phyloP scores from a whole-genome alignment of 2,329 filamentous ascomycete genomes.

The Cercospora janseana region DNA sequence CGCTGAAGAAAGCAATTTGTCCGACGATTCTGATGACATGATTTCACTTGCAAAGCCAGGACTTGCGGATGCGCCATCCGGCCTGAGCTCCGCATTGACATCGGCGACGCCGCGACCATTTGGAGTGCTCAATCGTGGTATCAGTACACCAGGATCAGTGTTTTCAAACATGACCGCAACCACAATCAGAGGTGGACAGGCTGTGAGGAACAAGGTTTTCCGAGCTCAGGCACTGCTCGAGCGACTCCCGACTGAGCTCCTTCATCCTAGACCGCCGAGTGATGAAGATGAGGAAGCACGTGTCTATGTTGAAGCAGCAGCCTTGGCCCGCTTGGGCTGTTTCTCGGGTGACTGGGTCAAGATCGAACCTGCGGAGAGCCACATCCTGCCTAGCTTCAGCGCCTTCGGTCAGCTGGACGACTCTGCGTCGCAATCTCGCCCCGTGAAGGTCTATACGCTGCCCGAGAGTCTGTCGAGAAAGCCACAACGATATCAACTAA shows the following conservation, averaged over 20 bases:
- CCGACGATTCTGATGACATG: slow-evolving; percentile 91
- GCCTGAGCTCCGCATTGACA: slow-evolving; percentile 74
- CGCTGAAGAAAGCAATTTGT: slow-evolving; percentile 70
- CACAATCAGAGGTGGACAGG: slow-evolving; percentile 68
- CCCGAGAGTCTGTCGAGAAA: slow-evolving; percentile 67
- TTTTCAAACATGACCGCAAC: slow-evolving; percentile 85
- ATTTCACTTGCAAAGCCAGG: slow-evolving; percentile 82
- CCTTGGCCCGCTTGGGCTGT: slow-evolving; percentile 84
- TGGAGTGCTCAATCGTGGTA: slow-evolving; percentile 65
- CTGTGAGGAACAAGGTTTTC: slow-evolving; percentile 74
- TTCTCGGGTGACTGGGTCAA: slow-evolving; percentile 98
- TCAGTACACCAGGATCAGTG: slow-evolving; percentile 80
- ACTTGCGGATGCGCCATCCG: slow-evolving; percentile 72
- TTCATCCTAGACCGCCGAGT: slow-evolving; percentile 77
- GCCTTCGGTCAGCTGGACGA: slow-evolving; percentile 66
- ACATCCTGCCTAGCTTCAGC: slow-evolving; percentile 64
- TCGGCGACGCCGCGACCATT: slow-evolving; percentile 76
- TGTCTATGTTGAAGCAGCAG: slow-evolving; percentile 84
- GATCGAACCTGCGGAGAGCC: slow-evolving; percentile 73
- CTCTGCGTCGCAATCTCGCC: slow-evolving; percentile 72
- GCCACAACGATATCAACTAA: slow-evolving; percentile 54
- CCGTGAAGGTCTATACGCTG: slow-evolving; percentile 83
- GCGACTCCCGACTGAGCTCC: slow-evolving; percentile 69
- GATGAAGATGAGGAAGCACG: slow-evolving; percentile 87
- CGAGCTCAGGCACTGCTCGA: slow-evolving; percentile 75